Evolutionary conservation across 768 basidiomycete species (phyloP), one percentile per base, ranked within the genome.

Genomic region (Boletus pseudopeckii): DNA sequence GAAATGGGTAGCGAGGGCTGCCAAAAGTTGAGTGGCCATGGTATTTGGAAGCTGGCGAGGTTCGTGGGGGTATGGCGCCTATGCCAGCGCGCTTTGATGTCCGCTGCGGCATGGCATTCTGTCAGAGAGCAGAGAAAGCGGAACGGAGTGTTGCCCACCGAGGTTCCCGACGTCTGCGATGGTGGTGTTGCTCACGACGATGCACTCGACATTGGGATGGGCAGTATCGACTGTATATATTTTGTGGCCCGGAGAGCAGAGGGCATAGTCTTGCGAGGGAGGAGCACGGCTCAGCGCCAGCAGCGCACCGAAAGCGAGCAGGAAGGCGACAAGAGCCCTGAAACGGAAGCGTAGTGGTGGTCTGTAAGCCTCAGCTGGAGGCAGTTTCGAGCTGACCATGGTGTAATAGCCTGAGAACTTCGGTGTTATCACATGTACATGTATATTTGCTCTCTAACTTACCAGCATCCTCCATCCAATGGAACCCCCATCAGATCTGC

Each of bases 171-270:
- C 68, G 15, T 75, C 77, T 18, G 69, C 47, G 32, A 91, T 80
- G 28, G 61, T 70, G 32, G 75, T 70, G 15, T 75, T 74, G 53
- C 69, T 72, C 11, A 89, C 74, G 34, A 80, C 70, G n/a, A 90
- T 72, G 57, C 88, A 90, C 59, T 86, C 76, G 3, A 80, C 85
- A 33, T 65, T 73, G 8, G 84, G 81, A 9, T 65, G 64, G 2
- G 59, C 47, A 9, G 75, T 64, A 58, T 89, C 82, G 0, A 91
- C 88, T 1, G 90, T 91, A 65, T 90, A 90, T 37, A 92, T 83
- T 39, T 71, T 77, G 22, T 67, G 61, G 1, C 67, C 61, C 1
- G 62, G 61, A 0, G 86, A 79, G 63, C 86, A 91, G n/a, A 90
- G 57, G 4, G 77, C 75, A 61, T 89, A 88, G 65, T 64, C 64